phyloP scores from a whole-genome alignment of 1,284 basidiomycete genomes.

The Marasmius tenuissimus region DNA sequence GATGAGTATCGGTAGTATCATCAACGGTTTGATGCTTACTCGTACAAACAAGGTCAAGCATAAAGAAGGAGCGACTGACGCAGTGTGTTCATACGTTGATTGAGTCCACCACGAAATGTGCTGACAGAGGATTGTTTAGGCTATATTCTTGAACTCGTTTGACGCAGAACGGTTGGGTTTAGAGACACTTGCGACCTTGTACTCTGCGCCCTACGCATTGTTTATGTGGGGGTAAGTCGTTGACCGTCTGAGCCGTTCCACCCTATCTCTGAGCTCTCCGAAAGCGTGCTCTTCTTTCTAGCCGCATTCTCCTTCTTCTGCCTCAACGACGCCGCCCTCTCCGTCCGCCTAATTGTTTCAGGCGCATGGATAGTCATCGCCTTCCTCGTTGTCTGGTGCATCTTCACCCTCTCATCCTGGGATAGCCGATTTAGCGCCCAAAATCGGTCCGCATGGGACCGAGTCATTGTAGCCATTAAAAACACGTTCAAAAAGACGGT shows the following conservation, averaged over 20 bases:
- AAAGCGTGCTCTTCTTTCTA: constrained; percentile 6
- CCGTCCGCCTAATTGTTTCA: not conserved
- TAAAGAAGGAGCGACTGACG: constrained; percentile 27
- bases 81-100: constrained; percentile 20
- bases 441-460: not conserved
- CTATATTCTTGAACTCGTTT: constrained; percentile 1
- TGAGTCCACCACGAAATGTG: no score
- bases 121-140: no score
- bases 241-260: not conserved
- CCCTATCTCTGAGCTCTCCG: not conserved
- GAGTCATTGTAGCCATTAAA: not conserved
- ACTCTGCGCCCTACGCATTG: constrained; percentile 3
- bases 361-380: not conserved
- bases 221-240: constrained; percentile 10
- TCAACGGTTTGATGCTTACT: constrained; percentile 36
- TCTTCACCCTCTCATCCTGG: constrained; percentile 3
- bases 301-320: constrained; percentile 7
- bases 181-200: constrained; percentile 9
- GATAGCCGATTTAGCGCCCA: not conserved
- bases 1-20: constrained; percentile 34
- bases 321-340: not conserved
- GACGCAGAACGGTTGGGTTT: not conserved
- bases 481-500: not conserved
- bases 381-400: constrained; percentile 6
- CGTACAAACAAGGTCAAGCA: constrained; percentile 37